Conservation (phyloP, 306 rosid species). For the Gastrolobium villosum region DNA sequence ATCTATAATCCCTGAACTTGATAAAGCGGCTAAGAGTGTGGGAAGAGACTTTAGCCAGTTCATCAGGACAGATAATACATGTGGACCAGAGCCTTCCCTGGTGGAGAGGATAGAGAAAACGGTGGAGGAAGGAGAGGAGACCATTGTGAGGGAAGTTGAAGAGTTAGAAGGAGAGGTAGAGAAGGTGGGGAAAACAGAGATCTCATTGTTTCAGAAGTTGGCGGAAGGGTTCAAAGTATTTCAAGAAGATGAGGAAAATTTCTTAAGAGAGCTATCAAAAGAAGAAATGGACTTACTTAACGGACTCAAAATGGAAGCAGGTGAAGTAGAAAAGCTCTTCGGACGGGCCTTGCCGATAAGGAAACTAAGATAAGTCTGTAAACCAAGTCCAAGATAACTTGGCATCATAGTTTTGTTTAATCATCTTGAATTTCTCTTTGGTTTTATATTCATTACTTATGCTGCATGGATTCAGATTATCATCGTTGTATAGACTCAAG, state of each 20-base stretch:
- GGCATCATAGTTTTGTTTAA: slow-evolving; percentile 21
- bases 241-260: slow-evolving; percentile 78
- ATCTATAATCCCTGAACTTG: slow-evolving; percentile 79
- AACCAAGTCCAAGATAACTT: slow-evolving; percentile 19
- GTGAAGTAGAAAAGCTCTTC: slow-evolving; percentile 78
- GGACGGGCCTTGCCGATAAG: slow-evolving; percentile 80
- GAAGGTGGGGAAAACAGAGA: slow-evolving; percentile 75
- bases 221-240: slow-evolving; percentile 78
- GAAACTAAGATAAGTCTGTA: slow-evolving; percentile 67
- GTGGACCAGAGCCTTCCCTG: slow-evolving; percentile 94
- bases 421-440: slow-evolving; percentile 1
- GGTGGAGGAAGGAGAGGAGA: slow-evolving; percentile 86
- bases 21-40: slow-evolving; percentile 72
- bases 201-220: slow-evolving; percentile 68
- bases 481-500: background rate
- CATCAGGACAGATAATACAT: slow-evolving; percentile 80
- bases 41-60: slow-evolving; percentile 86
- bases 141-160: slow-evolving; percentile 80
- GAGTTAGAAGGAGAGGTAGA: slow-evolving; percentile 81
- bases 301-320: slow-evolving; percentile 84
- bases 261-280: slow-evolving; percentile 65
- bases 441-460: background rate
- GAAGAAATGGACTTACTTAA: slow-evolving; percentile 81
- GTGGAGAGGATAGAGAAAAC: slow-evolving; percentile 92
- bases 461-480: slow-evolving; percentile 9